Evolutionary conservation across 345 rosid species (phyloP), one percentile per base, ranked within the genome.

Genomic region (Luvunga scandens): DNA sequence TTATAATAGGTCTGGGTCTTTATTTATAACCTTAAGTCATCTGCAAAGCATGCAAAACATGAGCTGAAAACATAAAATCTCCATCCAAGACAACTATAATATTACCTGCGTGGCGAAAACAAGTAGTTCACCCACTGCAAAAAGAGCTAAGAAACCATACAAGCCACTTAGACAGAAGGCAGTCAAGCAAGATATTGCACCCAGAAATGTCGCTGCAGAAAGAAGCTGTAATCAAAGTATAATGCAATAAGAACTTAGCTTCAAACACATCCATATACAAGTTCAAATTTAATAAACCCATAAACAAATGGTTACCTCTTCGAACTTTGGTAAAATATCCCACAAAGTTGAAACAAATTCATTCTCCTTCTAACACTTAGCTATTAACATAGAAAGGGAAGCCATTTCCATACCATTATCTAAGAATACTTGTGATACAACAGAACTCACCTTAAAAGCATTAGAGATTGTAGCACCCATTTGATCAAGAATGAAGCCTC

Each of bases 101-200:
- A 75, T 60, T 90, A 96, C 99, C 99, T 96, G 99, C 34, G 98
- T 91, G 18, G 98, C 97, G 80, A 96, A 96, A 80, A 96, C 91
- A 70, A 93, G 88, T 65, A 96, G 87, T 76, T 96, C 99, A 53
- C 99, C 99, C 59, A 94, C 68, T 24, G 94, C 84, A 39, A 96
- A 92, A 36, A 96, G 85, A 76, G 76, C 98, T 10, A 94, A 80
- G 87, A 96, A 96, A 19, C 77, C 88, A 81, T 90, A 92, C 93
- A 92, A 70, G 83, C 84, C 90, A 86, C 81, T 91, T 65, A 90
- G 70, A 81, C 91, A 94, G 87, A 96, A 96, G 80, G 98, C 98
- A 68, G 81, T 24, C 59, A 96, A 90, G 88, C 99, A 96, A 80
- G 84, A 90, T 45, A 83, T 82, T 53, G 95, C 99, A 6, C 99